These are phyloP conservation scores for Salvia hispanica DNA, from an alignment of 257 asterid species.

Conservation along the genomic window DNA sequence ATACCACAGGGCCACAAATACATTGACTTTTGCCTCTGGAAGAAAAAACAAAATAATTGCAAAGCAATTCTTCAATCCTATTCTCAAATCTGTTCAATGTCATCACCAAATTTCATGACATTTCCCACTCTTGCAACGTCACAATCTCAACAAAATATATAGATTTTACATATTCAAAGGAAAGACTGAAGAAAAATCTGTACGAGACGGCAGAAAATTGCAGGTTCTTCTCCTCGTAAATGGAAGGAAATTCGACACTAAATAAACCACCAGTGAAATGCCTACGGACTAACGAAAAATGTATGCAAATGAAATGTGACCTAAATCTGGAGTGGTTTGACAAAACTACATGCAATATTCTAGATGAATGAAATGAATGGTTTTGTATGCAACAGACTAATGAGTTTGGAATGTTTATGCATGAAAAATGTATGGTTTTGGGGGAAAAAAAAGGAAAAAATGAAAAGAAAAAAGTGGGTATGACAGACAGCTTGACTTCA, in stretches of 20 bases:
- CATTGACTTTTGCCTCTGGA: constrained; percentile 36
- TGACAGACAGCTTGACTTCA: constrained; percentile 30
- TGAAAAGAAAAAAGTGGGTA: constrained; percentile 22
- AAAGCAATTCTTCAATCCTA: constrained; percentile 34
- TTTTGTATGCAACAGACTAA: constrained; percentile 48
- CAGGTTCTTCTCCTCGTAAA: background rate
- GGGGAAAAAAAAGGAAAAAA: constrained; percentile 1
- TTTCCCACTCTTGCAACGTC: constrained; percentile 26
- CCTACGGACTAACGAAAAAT: constrained; percentile 27
- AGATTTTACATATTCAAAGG: constrained; percentile 42
- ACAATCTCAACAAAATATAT: constrained; percentile 27
- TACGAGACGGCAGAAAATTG: constrained; percentile 25
- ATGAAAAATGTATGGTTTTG: constrained; percentile 22
- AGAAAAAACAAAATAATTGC: constrained; percentile 4
- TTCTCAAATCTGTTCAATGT: constrained; percentile 27
- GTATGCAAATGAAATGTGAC: constrained; percentile 42
- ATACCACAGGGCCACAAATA: constrained; percentile 40
- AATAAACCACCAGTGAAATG: constrained; percentile 18
- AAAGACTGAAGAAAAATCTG: constrained; percentile 35
- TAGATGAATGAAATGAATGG: constrained; percentile 47
- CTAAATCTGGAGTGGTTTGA: constrained; percentile 34
- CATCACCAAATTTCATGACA: constrained; percentile 41
- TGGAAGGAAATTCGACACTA: constrained; percentile 17
- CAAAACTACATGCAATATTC: constrained; percentile 35
- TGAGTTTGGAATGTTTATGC: constrained; percentile 41